These are phyloP conservation scores for Sclerotinia subarctica DNA, from an alignment of 2,329 filamentous ascomycete species.

Conservation along the genomic window DNA sequence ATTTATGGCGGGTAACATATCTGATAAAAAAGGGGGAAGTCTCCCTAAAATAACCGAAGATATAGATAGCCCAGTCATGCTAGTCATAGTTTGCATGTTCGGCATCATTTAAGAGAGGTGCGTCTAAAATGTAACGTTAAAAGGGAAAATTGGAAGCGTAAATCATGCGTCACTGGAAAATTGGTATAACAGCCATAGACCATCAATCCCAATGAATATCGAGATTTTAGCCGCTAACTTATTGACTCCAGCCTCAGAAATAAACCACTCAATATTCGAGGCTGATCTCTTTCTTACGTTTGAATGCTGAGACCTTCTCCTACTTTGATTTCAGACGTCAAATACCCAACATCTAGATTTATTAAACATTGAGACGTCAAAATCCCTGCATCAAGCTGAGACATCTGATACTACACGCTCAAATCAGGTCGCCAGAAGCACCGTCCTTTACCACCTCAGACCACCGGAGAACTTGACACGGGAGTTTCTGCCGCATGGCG, in stretches of 20 bases:
- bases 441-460: neutral
- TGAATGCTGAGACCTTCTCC: neutral
- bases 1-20: too few species aligned
- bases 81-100: too few species aligned
- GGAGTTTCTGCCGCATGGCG: neutral
- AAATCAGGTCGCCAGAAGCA: neutral
- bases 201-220: neutral
- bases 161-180: neutral
- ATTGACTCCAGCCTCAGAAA: neutral
- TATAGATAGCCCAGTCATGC: neutral
- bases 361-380: too few species aligned
- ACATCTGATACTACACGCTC: neutral
- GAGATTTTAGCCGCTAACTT: neutral
- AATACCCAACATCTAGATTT: too few species aligned
- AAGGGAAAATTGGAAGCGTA: slow-evolving; percentile 26
- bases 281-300: neutral
- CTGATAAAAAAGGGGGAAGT: neutral
- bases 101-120: too few species aligned
- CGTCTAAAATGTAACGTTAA: too few species aligned
- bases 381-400: too few species aligned
- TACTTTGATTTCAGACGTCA: too few species aligned
- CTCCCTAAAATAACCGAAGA: neutral
- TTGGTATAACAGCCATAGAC: neutral
- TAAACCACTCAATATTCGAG: neutral
- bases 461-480: neutral